These are phyloP conservation scores for Alternaria postmessia DNA, from an alignment of 2,329 filamentous ascomycete species.

Conservation along the genomic window DNA sequence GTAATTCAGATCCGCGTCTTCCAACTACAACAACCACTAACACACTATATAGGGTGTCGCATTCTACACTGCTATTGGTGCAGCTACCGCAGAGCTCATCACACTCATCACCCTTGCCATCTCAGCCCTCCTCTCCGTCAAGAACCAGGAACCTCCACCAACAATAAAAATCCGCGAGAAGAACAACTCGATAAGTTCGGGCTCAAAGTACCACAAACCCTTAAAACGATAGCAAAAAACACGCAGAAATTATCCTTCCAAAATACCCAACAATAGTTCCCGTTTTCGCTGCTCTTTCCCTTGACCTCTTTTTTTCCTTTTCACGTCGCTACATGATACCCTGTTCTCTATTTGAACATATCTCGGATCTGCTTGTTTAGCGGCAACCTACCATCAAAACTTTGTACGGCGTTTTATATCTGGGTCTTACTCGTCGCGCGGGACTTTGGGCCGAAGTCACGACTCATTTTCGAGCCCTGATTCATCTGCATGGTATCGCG, in stretches of 20 bases:
- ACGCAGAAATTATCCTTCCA: conserved; percentile 4
- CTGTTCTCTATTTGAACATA: background rate
- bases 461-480: conserved; percentile 1
- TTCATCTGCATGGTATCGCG: conserved; percentile 11
- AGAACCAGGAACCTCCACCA: conserved; percentile 31
- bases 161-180: conserved; percentile 38
- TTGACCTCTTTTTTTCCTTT: conserved; percentile 10
- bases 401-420: conserved; percentile 13
- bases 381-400: conserved; percentile 16
- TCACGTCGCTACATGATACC: conserved; percentile 36
- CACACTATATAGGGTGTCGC: conserved; percentile 37
- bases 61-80: conserved; percentile 48
- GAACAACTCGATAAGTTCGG: conserved; percentile 35
- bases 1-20: conserved; percentile 22
- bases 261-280: background rate
- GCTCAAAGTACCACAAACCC: conserved; percentile 26
- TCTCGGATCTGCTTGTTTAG: conserved; percentile 32
- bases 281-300: background rate
- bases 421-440: conserved; percentile 3
- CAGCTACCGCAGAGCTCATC: conserved; percentile 41
- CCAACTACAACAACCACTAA: conserved; percentile 21
- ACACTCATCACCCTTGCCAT: conserved; percentile 45
- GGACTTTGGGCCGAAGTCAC: background rate
- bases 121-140: conserved; percentile 39
- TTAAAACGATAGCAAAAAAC: conserved; percentile 23